Evolutionary conservation across 2,329 filamentous ascomycete genomes (phyloP).

Genomic region (Xenosphaeropsis pyriputrescens): DNA sequence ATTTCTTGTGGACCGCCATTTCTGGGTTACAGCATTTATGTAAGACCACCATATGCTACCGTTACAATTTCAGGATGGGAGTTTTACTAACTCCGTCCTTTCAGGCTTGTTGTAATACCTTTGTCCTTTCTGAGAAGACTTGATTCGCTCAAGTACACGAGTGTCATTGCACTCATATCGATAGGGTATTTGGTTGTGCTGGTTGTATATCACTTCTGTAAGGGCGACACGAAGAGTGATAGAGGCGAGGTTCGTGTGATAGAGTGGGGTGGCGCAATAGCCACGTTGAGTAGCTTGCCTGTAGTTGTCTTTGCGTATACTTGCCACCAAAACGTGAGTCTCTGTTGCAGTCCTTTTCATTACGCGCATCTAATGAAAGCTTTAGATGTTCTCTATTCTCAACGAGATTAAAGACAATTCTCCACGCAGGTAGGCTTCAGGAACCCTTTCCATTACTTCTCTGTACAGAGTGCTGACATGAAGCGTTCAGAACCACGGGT

Average conservation of each 20-base stretch:
- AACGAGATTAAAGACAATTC: conserved; percentile 87
- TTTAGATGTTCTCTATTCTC: conserved; percentile 92
- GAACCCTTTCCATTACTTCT: background rate
- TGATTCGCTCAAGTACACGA: conserved; percentile 96
- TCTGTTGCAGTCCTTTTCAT: background rate
- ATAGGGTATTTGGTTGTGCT: conserved; percentile 90
- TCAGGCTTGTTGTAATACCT: conserved; percentile 78
- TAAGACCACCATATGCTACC: conserved; percentile 21
- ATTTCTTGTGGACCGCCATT: conserved; percentile 79
- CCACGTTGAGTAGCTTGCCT: conserved; percentile 72
- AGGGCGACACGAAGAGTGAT: conserved; percentile 59
- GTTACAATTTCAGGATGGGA: background rate
- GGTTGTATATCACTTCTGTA: conserved; percentile 81
- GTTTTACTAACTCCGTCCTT: background rate
- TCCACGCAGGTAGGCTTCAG: conserved; percentile 29
- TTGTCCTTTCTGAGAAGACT: conserved; percentile 81
- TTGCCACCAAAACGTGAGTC: conserved; percentile 83
- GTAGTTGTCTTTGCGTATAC: conserved; percentile 99
- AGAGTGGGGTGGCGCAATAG: conserved; percentile 64
- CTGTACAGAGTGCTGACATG: conserved; percentile 1
- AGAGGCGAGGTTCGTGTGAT: conserved; percentile 64
- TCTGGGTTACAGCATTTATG: conserved; percentile 98
- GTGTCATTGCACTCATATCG: conserved; percentile 75
- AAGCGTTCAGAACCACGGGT: conserved; percentile 44
- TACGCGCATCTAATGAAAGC: conserved; percentile 14